Base-by-base conservation (phyloP, 192 early-diverging fungal species). In the Polychytrium aggregatum region DNA sequence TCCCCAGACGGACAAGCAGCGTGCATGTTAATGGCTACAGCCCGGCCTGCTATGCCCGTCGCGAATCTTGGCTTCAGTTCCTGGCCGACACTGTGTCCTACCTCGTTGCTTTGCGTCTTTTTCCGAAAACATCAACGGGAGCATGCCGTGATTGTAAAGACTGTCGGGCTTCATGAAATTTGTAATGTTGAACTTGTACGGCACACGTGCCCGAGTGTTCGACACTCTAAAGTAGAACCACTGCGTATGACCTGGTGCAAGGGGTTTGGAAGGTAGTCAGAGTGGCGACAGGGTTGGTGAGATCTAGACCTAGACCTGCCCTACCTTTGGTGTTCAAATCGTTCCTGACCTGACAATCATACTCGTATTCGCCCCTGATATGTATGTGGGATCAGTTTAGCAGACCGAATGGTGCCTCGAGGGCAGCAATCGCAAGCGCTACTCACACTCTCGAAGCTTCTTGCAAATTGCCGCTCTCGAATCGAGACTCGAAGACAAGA, bases 401-500 rank as follows among this genome's bases (percentile, higher is more conserved):
- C n/a, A n/a, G n/a, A n/a, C n/a, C n/a, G n/a, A n/a, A n/a, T n/a
- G n/a, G n/a, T n/a, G n/a, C n/a, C n/a, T n/a, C n/a, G n/a, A n/a
- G n/a, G n/a, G n/a, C n/a, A n/a, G n/a, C n/a, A n/a, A n/a, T n/a
- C n/a, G n/a, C n/a, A n/a, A n/a, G n/a, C n/a, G n/a, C n/a, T n/a
- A n/a, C 39, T 5, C 46, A 65, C 29, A 41, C 21, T 13, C 62
- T 49, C 5, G 43, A 28, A 0, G 57, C 68, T 31, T 49, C 50
- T 1, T 20, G 48, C 40, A 71, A 54, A 48, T 71, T 71, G 1
- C 68, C 68, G 41, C 52, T 60, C 44, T 71, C 68, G 45, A 71
- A 71, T 1, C 65, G 51, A 13, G 68, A 71, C 33, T 71, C 68
- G 43, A 71, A 71, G 13, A 33, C 5, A 11, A 70, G 55, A 2